Base-by-base conservation (phyloP, 2,329 filamentous ascomycete species). In the Botrytis medusae region DNA sequence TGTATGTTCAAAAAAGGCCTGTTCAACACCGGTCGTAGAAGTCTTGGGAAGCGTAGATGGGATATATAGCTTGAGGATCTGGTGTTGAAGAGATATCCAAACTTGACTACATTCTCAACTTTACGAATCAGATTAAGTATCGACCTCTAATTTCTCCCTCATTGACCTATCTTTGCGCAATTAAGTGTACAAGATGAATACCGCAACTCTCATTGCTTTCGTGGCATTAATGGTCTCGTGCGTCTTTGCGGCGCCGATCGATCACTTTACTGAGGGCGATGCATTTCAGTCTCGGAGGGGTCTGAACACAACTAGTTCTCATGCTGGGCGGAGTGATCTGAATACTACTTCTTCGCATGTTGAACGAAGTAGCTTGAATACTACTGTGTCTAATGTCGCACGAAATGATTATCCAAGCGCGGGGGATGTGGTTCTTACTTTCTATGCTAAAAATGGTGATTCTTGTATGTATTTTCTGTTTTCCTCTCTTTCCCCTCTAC, bases 401-500 rank as follows among this genome's bases (percentile, higher is more conserved):
- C 14, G 54, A 14, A 59, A 63, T 63, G 37, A 63, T 63, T 63
- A 63, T 29, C 16, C 25, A 1, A 42, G 25, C n/a, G 37, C 25
- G 14, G 37, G 25, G 6, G 25, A 63, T 63, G 16, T 63, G 9
- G 25, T 63, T 20, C 7, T 63, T 42, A 63, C 22, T 42, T 63
- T 63, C 4, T 62, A 62, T 62, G 60, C 34, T 1, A n/a, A 7
- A 2, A n/a, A n/a, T 62, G 60, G 34, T n/a, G 60, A 42, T n/a
- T 62, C 14, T 5, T 62, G 60, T 62, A 40, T 40, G 59, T 61
- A 61, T 40, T 25, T 4, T 25, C 22, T 25, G 12, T 40, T 61
- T 2, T 61, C 4, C 8, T 34, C 22, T 14, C 10, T 3, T 4
- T 0, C 32, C 2, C 12, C 1, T n/a, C 48, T 20, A 6, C 6